A percentile compares a stretch with the other conserved stretches of the same genome.
Conservation (phyloP, 192 early-diverging fungal species). For the Coemansia sp. region DNA sequence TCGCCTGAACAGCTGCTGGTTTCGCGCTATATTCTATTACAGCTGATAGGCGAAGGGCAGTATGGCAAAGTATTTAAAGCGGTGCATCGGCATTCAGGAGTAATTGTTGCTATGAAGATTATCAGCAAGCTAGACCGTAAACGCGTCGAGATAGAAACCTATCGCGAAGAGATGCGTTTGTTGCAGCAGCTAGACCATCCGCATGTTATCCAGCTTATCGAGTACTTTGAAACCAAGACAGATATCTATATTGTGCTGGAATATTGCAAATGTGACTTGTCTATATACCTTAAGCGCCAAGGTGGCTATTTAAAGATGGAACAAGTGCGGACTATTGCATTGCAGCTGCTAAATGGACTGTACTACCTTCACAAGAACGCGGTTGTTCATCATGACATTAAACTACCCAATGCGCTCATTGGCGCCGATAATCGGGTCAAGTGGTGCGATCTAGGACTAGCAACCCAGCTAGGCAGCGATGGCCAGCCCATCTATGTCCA, state of each 20-base stretch:
- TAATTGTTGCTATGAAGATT: slow-evolving; percentile 50
- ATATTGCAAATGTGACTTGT: slow-evolving; percentile 53
- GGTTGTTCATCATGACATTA: slow-evolving; percentile 74
- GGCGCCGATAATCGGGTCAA: slow-evolving; percentile 58
- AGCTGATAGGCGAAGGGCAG: slow-evolving; percentile 53
- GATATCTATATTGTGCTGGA: slow-evolving; percentile 55
- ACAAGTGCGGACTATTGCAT: slow-evolving; percentile 39
- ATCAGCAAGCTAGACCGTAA: slow-evolving; percentile 43
- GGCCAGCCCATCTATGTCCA: slow-evolving; percentile 39
- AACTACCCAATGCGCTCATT: slow-evolving; percentile 63
- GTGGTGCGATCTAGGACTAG: slow-evolving; percentile 55
- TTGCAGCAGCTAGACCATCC: slow-evolving; percentile 49
- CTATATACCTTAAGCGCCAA: slow-evolving; percentile 29
- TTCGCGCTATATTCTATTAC: slow-evolving; percentile 48
- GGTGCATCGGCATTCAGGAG: slow-evolving; percentile 29
- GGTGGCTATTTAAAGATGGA: slow-evolving; percentile 47
- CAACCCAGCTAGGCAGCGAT: slow-evolving; percentile 49
- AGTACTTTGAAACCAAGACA: slow-evolving; percentile 48
- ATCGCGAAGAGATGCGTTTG: slow-evolving; percentile 52
- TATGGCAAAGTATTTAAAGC: slow-evolving; percentile 56
- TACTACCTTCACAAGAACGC: slow-evolving; percentile 62
- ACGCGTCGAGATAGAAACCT: slow-evolving; percentile 46
- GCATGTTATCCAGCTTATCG: slow-evolving; percentile 52
- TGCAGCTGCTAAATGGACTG: slow-evolving; percentile 62
- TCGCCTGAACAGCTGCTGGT: slow-evolving; percentile 11